Evolutionary conservation across 176 grass and related monocot genomes (phyloP), one percentile per base, ranked within the genome.

Genomic region (Thalia dealbata): DNA sequence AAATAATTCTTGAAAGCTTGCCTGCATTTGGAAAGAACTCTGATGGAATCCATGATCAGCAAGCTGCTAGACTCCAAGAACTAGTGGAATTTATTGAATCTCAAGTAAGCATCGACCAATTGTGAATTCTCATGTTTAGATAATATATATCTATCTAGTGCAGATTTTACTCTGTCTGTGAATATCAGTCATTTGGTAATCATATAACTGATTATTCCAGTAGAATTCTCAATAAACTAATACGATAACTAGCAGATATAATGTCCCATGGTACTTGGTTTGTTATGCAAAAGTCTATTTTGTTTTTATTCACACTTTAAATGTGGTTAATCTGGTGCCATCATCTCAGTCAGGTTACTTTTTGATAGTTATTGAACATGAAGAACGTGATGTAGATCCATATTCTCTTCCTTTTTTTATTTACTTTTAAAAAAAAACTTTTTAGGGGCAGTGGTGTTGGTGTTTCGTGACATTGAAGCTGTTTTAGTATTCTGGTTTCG

Each of bases 1-100:
- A 92, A 88, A 92, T 97, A 72, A 90, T 97, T 86, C 72, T 97
- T 70, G 93, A 97, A 83, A 92, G 84, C 38, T 92, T 97, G 73
- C 81, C 82, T 71, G 87, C 32, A 54, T 76, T 83, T 77, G 86
- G 84, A 65, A 91, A 83, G 83, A 80, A 75, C 43, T 68, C 84
- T 55, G 65, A 70, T 71, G 89, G 89, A 78, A 90, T 88, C 68
- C 90, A 90, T 78, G 92, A 83, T 76, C 93, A 92, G 78, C 93
- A 97, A 84, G 89, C 93, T 73, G 84, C 87, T 21, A 90, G 93
- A 84, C 75, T 97, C 43, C 84, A 86, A 60, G 93, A 97, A 80
- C 70, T 97, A 29, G 89, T 97, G 61, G 87, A 97, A 69, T 97
- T 97, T 76, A 97, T 97, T 86, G 85, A 90, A 62, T 88, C 93